These are phyloP conservation scores for Neofusicoccum cordaticola DNA, from an alignment of 2,329 filamentous ascomycete genomes.

Conservation along the genomic window DNA sequence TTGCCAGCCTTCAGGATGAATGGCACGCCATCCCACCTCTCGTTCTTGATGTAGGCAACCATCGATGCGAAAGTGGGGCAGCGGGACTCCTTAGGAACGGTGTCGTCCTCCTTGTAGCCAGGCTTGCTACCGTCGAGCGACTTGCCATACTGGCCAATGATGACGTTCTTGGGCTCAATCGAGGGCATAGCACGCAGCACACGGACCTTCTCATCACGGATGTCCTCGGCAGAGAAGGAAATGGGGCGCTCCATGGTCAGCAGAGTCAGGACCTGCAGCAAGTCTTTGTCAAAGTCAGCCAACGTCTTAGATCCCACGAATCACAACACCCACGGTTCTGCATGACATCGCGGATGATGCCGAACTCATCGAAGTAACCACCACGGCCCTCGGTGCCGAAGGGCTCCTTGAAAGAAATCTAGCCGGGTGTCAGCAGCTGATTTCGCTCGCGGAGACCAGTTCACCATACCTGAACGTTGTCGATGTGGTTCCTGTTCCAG, in stretches of 20 bases:
- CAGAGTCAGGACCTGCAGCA: constrained; percentile 92
- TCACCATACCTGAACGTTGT: constrained; percentile 66
- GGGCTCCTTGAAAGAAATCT: constrained; percentile 98
- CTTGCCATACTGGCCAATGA: constrained; percentile 97
- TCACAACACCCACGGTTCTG: constrained; percentile 70
- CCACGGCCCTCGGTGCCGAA: constrained; percentile 97
- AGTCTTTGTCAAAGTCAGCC: constrained; percentile 49
- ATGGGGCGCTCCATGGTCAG: constrained; percentile 98
- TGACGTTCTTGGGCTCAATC: constrained; percentile 99
- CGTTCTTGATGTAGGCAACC: constrained; percentile 98
- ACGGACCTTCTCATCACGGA: constrained; percentile 97
- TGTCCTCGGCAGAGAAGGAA: constrained; percentile 96
- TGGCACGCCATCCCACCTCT: constrained; percentile 97
- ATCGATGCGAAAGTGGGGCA: constrained; percentile 98
- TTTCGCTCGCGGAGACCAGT: not conserved
- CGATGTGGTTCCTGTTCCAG: constrained; percentile 99
- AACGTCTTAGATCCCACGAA: not conserved
- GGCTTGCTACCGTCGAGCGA: constrained; percentile 96
- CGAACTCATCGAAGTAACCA: constrained; percentile 99
- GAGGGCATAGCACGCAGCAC: constrained; percentile 89
- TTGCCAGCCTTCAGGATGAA: constrained; percentile 99
- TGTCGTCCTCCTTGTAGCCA: constrained; percentile 97
- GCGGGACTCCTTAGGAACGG: constrained; percentile 92
- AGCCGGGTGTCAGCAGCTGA: not conserved
- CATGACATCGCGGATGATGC: constrained; percentile 99